Base-by-base conservation (phyloP, 2,329 filamentous ascomycete genomes). In the Penicillium sp. region DNA sequence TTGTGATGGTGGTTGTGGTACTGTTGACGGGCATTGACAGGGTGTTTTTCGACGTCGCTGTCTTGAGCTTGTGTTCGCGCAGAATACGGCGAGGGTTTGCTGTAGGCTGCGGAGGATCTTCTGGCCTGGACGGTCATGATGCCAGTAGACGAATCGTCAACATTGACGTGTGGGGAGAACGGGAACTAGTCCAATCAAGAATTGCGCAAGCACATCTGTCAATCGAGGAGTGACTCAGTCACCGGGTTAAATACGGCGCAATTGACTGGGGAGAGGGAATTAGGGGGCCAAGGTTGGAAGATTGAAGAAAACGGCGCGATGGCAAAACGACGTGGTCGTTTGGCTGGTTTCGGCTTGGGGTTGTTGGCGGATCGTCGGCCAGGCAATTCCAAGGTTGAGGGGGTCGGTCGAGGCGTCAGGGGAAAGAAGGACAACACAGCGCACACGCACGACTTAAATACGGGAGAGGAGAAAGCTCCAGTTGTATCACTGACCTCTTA, bases 21-120 rank as follows among this genome's bases (percentile, higher is more conserved):
- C 28, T 49, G 28, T 51, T 49, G 66, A 16, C 67, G 70, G 38
- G 53, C 46, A 53, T 56, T 54, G 5, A 62, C 46, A 14, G 68
- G 68, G 38, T 75, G 71, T 58, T 76, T 76, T 57, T 76, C 74
- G 42, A 76, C n/a, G 52, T 78, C 75, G 54, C 68, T 65, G n/a
- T 70, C 67, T 28, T 65, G 60, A 54, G 67, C 57, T 46, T 57
- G 62, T 11, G 59, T 45, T 30, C 64, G 57, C 35, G 65, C 38
- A 28, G 59, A 60, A 59, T 70, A 68, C 42, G 65, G 63, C 35
- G 70, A 66, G 13, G 64, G 61, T 61, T 68, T 56, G 56, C 70
- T 68, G 59, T 71, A 68, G 5, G 70, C 65, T 28, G 70, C 65
- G 65, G 71, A 71, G 57, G 67, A 65, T 66, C 72, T 70, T 70